These are phyloP conservation scores for Blastomyces silverae DNA, from an alignment of 2,329 filamentous ascomycete genomes.

Conservation along the genomic window DNA sequence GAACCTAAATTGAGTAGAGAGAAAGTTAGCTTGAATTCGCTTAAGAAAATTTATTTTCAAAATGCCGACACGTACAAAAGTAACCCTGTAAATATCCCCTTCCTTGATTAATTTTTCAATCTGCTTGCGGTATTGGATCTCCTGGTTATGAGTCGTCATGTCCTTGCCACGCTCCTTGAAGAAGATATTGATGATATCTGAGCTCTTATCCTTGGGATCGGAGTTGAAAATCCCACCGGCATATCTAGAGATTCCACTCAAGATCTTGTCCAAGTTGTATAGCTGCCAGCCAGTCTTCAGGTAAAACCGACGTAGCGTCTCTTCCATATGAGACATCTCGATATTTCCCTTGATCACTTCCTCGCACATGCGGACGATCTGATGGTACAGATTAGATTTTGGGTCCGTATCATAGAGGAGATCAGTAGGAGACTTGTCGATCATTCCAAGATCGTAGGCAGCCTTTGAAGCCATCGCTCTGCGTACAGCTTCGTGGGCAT, in stretches of 20 bases:
- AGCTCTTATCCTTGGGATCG: constrained; percentile 87
- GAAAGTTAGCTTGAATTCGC: constrained; percentile 25
- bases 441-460: constrained; percentile 73
- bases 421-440: constrained; percentile 65
- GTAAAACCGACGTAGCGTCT: constrained; percentile 86
- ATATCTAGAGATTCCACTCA: constrained; percentile 72
- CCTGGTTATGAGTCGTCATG: constrained; percentile 80
- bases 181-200: constrained; percentile 83
- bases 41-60: not conserved
- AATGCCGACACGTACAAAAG: constrained; percentile 62
- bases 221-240: constrained; percentile 75
- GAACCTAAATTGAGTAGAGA: constrained; percentile 46
- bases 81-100: constrained; percentile 80
- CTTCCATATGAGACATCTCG: constrained; percentile 78
- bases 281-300: constrained; percentile 84
- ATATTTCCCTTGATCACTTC: constrained; percentile 76
- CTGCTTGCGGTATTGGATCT: constrained; percentile 84
- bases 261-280: constrained; percentile 85
- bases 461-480: constrained; percentile 70
- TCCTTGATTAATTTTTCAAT: constrained; percentile 92
- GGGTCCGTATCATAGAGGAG: constrained; percentile 64
- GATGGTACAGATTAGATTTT: constrained; percentile 71
- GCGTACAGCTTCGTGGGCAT: constrained; percentile 65
- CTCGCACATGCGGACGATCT: constrained; percentile 78
- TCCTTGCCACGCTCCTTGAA: constrained; percentile 72